phyloP scores from a whole-genome alignment of 805 yeast species.

The Pichia californica region DNA sequence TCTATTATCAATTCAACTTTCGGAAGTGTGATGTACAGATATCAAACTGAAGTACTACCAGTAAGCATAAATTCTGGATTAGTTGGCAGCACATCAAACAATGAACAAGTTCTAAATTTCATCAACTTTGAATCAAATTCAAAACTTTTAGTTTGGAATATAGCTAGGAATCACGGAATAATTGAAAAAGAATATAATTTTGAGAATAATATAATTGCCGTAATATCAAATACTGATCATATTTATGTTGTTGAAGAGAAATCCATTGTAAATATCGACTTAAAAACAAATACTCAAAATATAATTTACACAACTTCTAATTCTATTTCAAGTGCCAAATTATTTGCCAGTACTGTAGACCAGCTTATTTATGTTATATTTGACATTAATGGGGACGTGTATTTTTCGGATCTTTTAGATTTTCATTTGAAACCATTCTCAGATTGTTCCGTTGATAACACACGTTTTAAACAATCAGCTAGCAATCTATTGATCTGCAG shows the following conservation, averaged over 20 bases:
- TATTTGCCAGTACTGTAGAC: background rate
- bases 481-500: constrained; percentile 8
- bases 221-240: constrained; percentile 7
- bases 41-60: constrained; percentile 18
- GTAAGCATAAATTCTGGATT: constrained; percentile 10
- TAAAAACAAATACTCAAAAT: background rate
- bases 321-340: background rate
- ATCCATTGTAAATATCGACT: constrained; percentile 8
- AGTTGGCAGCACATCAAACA: constrained; percentile 6
- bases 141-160: constrained; percentile 17
- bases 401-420: background rate
- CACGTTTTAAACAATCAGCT: constrained; percentile 1
- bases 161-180: constrained; percentile 6
- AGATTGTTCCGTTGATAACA: constrained; percentile 6
- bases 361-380: background rate
- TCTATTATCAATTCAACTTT: constrained; percentile 20
- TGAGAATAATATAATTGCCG: constrained; percentile 12
- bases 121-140: constrained; percentile 14
- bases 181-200: constrained; percentile 17
- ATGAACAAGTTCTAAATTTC: constrained; percentile 12
- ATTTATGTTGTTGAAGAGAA: constrained; percentile 8
- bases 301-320: background rate
- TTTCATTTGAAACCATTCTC: background rate
- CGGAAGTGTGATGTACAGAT: constrained; percentile 28
- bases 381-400: background rate